phyloP scores from a whole-genome alignment of 2,329 filamentous ascomycete genomes.

The Cordyceps farinosa region DNA sequence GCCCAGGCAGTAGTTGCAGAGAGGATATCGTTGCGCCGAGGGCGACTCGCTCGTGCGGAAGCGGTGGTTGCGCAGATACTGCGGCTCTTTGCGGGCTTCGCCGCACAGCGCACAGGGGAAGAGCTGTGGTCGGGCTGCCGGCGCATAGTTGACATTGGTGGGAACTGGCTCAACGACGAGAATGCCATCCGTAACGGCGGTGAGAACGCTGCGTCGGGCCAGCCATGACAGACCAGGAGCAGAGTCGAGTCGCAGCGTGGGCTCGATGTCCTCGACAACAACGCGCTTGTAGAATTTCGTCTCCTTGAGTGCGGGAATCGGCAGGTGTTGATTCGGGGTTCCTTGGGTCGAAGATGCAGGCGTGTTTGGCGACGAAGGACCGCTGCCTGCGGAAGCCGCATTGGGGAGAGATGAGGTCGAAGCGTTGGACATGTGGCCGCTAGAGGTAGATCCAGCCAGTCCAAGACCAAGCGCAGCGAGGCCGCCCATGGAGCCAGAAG shows the following conservation, averaged over 20 bases:
- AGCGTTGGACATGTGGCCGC: constrained; percentile 51
- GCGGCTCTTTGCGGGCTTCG: constrained; percentile 67
- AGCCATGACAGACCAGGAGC: constrained; percentile 94
- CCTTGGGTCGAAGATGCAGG: constrained; percentile 50
- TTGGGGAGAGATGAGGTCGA: constrained; percentile 57
- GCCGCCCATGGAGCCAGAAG: constrained; percentile 64
- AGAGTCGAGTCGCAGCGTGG: constrained; percentile 81
- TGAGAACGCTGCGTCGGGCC: constrained; percentile 78
- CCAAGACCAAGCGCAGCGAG: constrained; percentile 42
- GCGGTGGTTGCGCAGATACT: constrained; percentile 75
- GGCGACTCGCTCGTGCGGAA: constrained; percentile 88
- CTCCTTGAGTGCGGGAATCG: constrained; percentile 70
- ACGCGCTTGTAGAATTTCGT: constrained; percentile 92
- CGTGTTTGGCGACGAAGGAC: constrained; percentile 57
- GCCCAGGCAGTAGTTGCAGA: constrained; percentile 83
- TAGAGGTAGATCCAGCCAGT: constrained; percentile 45
- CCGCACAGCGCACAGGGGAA: constrained; percentile 85
- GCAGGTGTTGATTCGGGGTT: constrained; percentile 32
- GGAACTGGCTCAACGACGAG: constrained; percentile 88
- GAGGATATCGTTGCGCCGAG: constrained; percentile 80
- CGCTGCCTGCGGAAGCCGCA: constrained; percentile 44
- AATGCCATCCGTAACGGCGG: constrained; percentile 77
- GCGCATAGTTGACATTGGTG: constrained; percentile 48
- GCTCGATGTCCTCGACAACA: constrained; percentile 87
- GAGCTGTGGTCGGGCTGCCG: constrained; percentile 49